phyloP scores from a whole-genome alignment of 495 filamentous ascomycete genomes.

The Annulohypoxylon maeteangense region DNA sequence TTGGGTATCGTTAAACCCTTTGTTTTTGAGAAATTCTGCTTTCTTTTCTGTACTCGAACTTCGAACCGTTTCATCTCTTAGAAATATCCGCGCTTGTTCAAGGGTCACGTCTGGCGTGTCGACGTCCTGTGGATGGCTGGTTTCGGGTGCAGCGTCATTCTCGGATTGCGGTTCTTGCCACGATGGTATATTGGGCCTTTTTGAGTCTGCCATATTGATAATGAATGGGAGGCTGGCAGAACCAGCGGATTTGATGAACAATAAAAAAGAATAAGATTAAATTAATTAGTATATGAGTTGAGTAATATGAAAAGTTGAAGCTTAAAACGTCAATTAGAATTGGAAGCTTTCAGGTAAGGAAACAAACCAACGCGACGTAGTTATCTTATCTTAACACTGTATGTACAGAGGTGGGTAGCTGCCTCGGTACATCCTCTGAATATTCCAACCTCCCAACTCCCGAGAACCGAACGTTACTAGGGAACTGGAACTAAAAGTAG shows the following conservation, averaged over 20 bases:
- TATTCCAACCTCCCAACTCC: slow-evolving; percentile 1
- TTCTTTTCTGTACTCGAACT: slow-evolving; percentile 77
- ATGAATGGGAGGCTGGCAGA: not conserved
- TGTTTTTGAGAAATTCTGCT: slow-evolving; percentile 78
- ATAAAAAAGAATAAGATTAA: not conserved
- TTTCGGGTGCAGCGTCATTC: slow-evolving; percentile 23
- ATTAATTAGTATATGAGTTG: not conserved
- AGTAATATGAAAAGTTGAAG: slow-evolving; percentile 9
- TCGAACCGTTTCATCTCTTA: slow-evolving; percentile 81
- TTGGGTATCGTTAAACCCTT: slow-evolving; percentile 75
- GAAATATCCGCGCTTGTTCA: slow-evolving; percentile 78
- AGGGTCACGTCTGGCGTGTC: slow-evolving; percentile 57
- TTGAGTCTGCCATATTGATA: slow-evolving; percentile 33
- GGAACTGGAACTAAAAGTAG: not conserved
- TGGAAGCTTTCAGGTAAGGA: not conserved
- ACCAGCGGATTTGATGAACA: not conserved
- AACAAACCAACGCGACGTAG: slow-evolving; percentile 10
- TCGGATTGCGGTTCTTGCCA: slow-evolving; percentile 36
- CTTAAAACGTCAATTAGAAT: not conserved
- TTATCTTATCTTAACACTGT: slow-evolving; percentile 16
- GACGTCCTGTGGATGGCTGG: slow-evolving; percentile 17
- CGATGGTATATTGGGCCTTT: slow-evolving; percentile 33
- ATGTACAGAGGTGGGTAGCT: slow-evolving; percentile 9
- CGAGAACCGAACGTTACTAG: not conserved
- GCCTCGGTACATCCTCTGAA: slow-evolving; percentile 25